Evolutionary conservation across 352 stramenopile genomes (phyloP), one percentile per base, ranked within the genome.

Genomic region (Pythium scleroteichum): DNA sequence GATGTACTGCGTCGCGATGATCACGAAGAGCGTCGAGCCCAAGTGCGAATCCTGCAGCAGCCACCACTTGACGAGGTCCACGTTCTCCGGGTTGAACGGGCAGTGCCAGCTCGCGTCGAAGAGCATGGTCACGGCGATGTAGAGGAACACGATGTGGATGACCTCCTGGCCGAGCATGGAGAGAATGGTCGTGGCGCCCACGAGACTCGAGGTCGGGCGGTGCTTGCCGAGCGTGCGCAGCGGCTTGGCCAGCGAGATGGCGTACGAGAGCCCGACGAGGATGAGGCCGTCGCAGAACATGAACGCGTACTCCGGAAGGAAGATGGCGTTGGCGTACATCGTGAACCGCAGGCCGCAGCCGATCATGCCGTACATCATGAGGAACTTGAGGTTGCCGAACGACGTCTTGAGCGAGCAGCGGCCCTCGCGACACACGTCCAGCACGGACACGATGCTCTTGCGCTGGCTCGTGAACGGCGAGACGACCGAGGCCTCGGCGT

Each of bases 341-440:
- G 79, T 75, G 48, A 94, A 70, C 9, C 91, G 78, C 24, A 90
- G 64, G 8, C 79, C 72, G 24, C 70, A 84, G 17, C 73, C 77
- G 29, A 68, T 62, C 40, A 68, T 52, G 22, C 90, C 90, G 64
- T 96, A 96, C 58, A 96, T 82, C 45, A 96, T 85, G 53, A 95
- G 75, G 62, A 93, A 96, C 65, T 96, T 96, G 63, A 96, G 82
- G 17, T 74, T 80, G 13, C 72, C 77, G 35, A 96, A 90, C 19
- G 87, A 90, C 4, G 87, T 96, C 10, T 88, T 76, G 39, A 97
- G 54, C 53, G 83, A 84, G 76, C 87, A 96, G 4, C 88, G 81
- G 39, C 90, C 90, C 70, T 97, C 90, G 44, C 75, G 80, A 13
- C 90, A 82, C 32, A 97, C 64, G 63, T 96, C 86, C 6, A 90